phyloP scores from a whole-genome alignment of 2,329 filamentous ascomycete genomes.

The Apiospora aurea region DNA sequence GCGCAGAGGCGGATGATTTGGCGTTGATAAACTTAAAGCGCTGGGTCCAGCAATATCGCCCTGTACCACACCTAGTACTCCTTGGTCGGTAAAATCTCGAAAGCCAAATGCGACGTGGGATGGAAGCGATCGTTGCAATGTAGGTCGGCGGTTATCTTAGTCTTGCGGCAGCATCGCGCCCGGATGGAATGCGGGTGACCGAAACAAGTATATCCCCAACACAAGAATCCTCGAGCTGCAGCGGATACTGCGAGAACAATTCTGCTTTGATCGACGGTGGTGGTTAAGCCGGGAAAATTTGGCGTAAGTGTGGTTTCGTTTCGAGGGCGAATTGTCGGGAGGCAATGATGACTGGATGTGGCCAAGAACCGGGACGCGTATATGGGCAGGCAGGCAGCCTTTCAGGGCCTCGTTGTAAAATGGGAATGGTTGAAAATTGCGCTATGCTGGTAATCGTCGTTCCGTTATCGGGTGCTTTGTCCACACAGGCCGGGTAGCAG shows the following conservation, averaged over 20 bases:
- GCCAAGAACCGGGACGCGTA: constrained; percentile 15
- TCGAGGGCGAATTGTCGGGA: constrained; percentile 12
- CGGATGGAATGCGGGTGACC: constrained; percentile 27
- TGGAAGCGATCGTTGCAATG: constrained; percentile 2
- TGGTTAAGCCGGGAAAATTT: neutral
- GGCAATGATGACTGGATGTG: constrained; percentile 9
- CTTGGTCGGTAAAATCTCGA: neutral
- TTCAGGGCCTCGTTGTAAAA: constrained; percentile 10
- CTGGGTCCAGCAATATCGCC: constrained; percentile 74
- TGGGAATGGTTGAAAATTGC: constrained; percentile 5
- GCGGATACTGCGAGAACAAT: neutral
- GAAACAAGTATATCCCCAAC: constrained; percentile 1
- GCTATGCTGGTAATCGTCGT: constrained; percentile 5
- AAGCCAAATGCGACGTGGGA: neutral
- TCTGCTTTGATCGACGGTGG: neutral
- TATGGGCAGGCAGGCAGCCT: constrained; percentile 13
- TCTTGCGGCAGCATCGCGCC: constrained; percentile 64
- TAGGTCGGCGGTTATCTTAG: constrained; percentile 28
- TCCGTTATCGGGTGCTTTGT: constrained; percentile 18
- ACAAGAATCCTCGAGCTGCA: neutral
- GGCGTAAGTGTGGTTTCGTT: constrained; percentile 6
- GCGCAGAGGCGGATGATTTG: neutral
- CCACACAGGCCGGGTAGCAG: neutral
- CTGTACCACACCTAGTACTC: constrained; percentile 42
- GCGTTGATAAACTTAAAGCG: constrained; percentile 23